These are phyloP conservation scores for Kodamaea nitidulidarum DNA, from an alignment of 805 yeast genomes.

Conservation along the genomic window DNA sequence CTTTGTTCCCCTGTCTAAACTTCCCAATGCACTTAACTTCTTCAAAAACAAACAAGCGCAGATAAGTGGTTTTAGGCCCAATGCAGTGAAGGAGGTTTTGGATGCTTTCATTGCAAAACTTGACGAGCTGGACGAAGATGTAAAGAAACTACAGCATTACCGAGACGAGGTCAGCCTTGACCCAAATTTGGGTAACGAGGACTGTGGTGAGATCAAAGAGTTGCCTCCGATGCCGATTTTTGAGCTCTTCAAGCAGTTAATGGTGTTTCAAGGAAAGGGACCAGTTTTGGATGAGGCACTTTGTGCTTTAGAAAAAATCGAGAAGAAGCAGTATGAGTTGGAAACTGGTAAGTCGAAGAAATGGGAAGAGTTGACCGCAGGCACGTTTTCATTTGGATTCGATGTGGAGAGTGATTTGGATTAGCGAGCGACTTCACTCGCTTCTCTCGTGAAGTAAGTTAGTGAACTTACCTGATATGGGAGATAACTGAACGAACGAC, in stretches of 20 bases:
- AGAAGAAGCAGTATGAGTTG: slow-evolving; percentile 23
- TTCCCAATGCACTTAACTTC: slow-evolving; percentile 62
- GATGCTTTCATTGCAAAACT: slow-evolving; percentile 16
- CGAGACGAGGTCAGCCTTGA: slow-evolving; percentile 21
- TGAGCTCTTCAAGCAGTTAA: slow-evolving; percentile 54
- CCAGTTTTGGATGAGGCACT: slow-evolving; percentile 31
- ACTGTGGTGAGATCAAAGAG: slow-evolving; percentile 53
- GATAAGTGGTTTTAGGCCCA: slow-evolving; percentile 73
- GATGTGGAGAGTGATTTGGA: slow-evolving; percentile 10
- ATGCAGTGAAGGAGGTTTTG: slow-evolving; percentile 41
- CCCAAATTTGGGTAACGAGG: slow-evolving; percentile 44
- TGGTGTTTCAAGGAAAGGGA: slow-evolving; percentile 37
- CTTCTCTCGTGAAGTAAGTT: too few relatives aligned
- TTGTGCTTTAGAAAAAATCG: slow-evolving; percentile 29
- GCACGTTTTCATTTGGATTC: slow-evolving; percentile 31
- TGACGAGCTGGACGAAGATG: slow-evolving; percentile 12
- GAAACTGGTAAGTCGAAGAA: slow-evolving; percentile 41
- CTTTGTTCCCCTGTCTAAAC: slow-evolving; percentile 66
- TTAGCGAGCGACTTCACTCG: background rate
- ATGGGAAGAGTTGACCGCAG: slow-evolving; percentile 47
- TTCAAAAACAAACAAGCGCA: slow-evolving; percentile 65
- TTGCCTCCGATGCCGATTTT: slow-evolving; percentile 53
- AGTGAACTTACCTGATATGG: too few relatives aligned
- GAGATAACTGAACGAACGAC: too few relatives aligned
- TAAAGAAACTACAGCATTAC: slow-evolving; percentile 22